These are phyloP conservation scores for Magnolia sinica DNA, from an alignment of 164 flowering plant genomes.

Conservation along the genomic window DNA sequence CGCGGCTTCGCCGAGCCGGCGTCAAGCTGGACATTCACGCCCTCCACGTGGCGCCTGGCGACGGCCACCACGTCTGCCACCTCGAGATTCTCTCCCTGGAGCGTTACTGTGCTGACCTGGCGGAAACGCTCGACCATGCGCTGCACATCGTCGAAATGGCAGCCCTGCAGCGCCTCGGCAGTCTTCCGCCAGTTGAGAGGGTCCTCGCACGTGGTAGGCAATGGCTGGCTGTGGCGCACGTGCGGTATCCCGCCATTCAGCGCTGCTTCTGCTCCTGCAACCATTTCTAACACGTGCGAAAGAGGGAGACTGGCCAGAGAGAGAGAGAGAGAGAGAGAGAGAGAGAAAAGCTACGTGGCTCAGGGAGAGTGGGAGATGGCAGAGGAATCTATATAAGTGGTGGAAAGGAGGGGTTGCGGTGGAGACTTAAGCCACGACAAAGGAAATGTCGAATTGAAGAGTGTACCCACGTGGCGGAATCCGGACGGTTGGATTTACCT, in stretches of 20 bases:
- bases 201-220: constrained; percentile 4
- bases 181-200: constrained; percentile 27
- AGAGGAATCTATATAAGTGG: background rate
- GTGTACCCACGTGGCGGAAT: background rate
- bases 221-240: background rate
- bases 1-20: constrained; percentile 24
- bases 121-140: constrained; percentile 15
- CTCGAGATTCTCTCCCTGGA: constrained; percentile 9
- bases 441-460: background rate
- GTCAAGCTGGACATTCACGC: constrained; percentile 25
- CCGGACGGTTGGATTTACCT: constrained; percentile 10
- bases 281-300: constrained; percentile 8
- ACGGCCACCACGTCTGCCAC: constrained; percentile 23
- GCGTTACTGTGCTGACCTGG: background rate
- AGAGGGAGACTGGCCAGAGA: background rate
- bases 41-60: constrained; percentile 5
- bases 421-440: background rate
- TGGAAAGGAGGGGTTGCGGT: background rate
- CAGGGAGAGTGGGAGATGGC: background rate
- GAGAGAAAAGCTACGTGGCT: background rate
- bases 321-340: background rate
- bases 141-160: constrained; percentile 27
- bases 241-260: background rate
- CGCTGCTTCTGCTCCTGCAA: constrained; percentile 6
- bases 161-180: constrained; percentile 19